phyloP scores from a whole-genome alignment of 805 yeast genomes.

The Metschnikowia lachancei region DNA sequence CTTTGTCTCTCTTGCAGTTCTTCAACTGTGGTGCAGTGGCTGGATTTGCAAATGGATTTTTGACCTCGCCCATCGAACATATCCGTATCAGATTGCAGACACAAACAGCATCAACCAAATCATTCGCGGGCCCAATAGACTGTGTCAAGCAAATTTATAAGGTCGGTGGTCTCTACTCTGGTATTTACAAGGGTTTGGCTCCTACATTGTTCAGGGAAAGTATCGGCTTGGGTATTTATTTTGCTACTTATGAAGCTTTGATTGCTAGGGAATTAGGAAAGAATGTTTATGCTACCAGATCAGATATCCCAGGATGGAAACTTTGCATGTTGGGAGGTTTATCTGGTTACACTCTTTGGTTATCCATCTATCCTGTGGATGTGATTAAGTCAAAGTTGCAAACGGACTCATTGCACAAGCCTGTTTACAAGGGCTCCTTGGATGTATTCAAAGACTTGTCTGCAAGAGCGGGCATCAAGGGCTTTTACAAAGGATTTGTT shows the following conservation, averaged over 20 bases:
- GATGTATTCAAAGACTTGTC: slow-evolving; percentile 57
- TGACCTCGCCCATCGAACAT: slow-evolving; percentile 94
- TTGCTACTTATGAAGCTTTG: slow-evolving; percentile 86
- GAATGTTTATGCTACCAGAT: slow-evolving; percentile 46
- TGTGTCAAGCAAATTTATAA: slow-evolving; percentile 57
- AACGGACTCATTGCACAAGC: slow-evolving; percentile 54
- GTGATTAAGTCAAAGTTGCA: slow-evolving; percentile 89
- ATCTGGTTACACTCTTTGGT: slow-evolving; percentile 91
- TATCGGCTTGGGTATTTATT: slow-evolving; percentile 85
- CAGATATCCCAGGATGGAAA: slow-evolving; percentile 84
- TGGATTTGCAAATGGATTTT: slow-evolving; percentile 82
- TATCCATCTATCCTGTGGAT: slow-evolving; percentile 81
- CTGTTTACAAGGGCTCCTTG: slow-evolving; percentile 56
- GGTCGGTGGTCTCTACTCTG: slow-evolving; percentile 50
- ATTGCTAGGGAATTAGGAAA: slow-evolving; percentile 61
- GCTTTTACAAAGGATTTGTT: slow-evolving; percentile 85
- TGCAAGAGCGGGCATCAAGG: slow-evolving; percentile 61
- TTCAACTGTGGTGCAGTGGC: slow-evolving; percentile 87
- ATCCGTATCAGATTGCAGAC: slow-evolving; percentile 92
- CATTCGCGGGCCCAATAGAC: slow-evolving; percentile 71
- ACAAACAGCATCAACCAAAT: slow-evolving; percentile 50
- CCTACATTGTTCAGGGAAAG: slow-evolving; percentile 86
- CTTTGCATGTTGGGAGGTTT: slow-evolving; percentile 85
- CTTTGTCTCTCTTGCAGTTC: slow-evolving; percentile 60
- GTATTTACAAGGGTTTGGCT: slow-evolving; percentile 73